phyloP scores from a whole-genome alignment of 2,329 filamentous ascomycete genomes.

The Aureobasidium lini region DNA sequence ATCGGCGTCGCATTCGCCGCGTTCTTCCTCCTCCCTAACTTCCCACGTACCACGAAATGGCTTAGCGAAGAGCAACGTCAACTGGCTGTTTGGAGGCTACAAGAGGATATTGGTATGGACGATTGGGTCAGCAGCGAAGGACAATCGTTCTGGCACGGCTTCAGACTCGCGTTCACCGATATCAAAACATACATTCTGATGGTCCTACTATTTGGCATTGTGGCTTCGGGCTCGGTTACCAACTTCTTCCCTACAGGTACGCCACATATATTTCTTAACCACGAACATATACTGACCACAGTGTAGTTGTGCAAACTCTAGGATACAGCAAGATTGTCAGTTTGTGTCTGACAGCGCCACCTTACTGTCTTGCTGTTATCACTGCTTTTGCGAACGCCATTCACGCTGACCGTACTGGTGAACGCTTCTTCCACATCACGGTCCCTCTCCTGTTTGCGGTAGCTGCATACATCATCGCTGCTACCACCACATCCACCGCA shows the following conservation, averaged over 20 bases:
- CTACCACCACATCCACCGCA: slow-evolving; percentile 21
- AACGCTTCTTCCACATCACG: slow-evolving; percentile 34
- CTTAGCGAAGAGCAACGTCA: slow-evolving; percentile 25
- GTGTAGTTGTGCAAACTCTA: slow-evolving; percentile 24
- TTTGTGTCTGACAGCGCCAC: slow-evolving; percentile 28
- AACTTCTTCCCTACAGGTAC: slow-evolving; percentile 27
- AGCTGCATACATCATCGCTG: slow-evolving; percentile 26
- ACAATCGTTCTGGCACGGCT: slow-evolving; percentile 27
- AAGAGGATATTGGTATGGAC: slow-evolving; percentile 28
- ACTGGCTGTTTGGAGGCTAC: slow-evolving; percentile 25
- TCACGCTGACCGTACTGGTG: slow-evolving; percentile 33
- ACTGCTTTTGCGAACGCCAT: slow-evolving; percentile 30
- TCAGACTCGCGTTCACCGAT: slow-evolving; percentile 26
- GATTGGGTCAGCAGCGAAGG: slow-evolving; percentile 22
- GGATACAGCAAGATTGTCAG: slow-evolving; percentile 27
- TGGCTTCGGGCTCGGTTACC: slow-evolving; percentile 27
- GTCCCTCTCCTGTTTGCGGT: slow-evolving; percentile 25
- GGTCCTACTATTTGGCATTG: slow-evolving; percentile 30
- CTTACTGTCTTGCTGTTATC: slow-evolving; percentile 30
- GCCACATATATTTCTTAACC: neutral
- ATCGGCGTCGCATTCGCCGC: slow-evolving; percentile 28
- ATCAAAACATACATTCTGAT: slow-evolving; percentile 30
- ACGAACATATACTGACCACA: slow-evolving; percentile 9
- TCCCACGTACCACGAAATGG: slow-evolving; percentile 28
- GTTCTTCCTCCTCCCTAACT: slow-evolving; percentile 32